These are phyloP conservation scores for Cordyceps farinosa DNA, from an alignment of 2,329 filamentous ascomycete genomes.

Conservation along the genomic window DNA sequence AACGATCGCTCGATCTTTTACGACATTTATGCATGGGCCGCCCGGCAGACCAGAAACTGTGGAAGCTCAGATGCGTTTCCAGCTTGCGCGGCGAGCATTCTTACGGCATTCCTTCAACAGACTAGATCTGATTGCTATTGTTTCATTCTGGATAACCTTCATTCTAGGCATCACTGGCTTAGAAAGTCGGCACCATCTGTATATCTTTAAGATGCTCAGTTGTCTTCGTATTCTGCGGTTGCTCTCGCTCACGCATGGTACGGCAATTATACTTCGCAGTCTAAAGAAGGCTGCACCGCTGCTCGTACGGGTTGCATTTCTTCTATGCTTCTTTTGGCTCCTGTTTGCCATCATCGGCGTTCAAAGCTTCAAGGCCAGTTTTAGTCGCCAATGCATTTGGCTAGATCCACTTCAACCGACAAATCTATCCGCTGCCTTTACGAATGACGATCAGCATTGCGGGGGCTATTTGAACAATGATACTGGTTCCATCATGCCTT, in stretches of 20 bases:
- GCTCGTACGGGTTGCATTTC: constrained; percentile 86
- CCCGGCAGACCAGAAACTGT: constrained; percentile 55
- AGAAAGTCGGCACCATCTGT: constrained; percentile 69
- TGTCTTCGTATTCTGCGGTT: constrained; percentile 89
- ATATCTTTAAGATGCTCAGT: constrained; percentile 94
- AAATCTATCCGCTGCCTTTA: constrained; percentile 54
- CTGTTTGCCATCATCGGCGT: constrained; percentile 95
- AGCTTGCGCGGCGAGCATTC: constrained; percentile 87
- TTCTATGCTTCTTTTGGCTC: constrained; percentile 97
- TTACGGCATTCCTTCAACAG: constrained; percentile 93
- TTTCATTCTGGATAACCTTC: constrained; percentile 95
- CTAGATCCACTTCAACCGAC: constrained; percentile 58
- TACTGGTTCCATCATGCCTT: constrained; percentile 59
- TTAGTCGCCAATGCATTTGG: constrained; percentile 76
- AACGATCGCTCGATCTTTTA: constrained; percentile 73
- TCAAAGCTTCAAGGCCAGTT: constrained; percentile 88
- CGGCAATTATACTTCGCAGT: constrained; percentile 89
- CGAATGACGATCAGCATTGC: constrained; percentile 71
- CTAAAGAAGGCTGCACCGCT: constrained; percentile 92
- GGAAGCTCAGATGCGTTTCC: constrained; percentile 75
- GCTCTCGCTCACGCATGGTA: constrained; percentile 89
- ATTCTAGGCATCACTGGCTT: constrained; percentile 65
- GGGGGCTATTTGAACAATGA: constrained; percentile 70
- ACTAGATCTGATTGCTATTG: constrained; percentile 87
- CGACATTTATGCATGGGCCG: constrained; percentile 68